Percentiles rank a stretch among this genome's conserved stretches.
Conservation (phyloP, 169 alveolate genomes). For the Plasmodium inui region DNA sequence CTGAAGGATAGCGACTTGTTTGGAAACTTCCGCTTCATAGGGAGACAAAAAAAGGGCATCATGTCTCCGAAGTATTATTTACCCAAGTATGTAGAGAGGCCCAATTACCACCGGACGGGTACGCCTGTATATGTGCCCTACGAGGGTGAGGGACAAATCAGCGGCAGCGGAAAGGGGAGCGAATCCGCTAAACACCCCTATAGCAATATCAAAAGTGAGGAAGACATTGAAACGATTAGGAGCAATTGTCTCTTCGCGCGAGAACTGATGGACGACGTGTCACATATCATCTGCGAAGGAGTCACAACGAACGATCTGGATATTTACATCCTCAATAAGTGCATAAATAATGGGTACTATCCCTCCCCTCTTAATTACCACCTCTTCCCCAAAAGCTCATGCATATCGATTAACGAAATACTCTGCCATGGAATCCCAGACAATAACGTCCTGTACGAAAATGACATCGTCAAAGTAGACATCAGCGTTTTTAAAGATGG, state of each 20-base stretch:
- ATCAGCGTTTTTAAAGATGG: conserved; percentile 81
- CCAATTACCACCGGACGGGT: conserved; percentile 82
- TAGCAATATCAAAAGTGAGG: conserved; percentile 76
- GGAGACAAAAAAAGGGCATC: conserved; percentile 80
- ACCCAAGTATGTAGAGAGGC: conserved; percentile 76
- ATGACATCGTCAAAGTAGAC: conserved; percentile 82
- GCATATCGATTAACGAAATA: conserved; percentile 82
- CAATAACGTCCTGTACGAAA: conserved; percentile 78
- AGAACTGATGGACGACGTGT: conserved; percentile 80
- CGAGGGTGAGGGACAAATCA: not conserved
- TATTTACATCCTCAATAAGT: conserved; percentile 76
- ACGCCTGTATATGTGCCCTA: conserved; percentile 79
- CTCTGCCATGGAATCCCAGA: conserved; percentile 87
- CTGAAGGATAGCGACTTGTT: conserved; percentile 32
- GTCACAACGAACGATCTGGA: conserved; percentile 83
- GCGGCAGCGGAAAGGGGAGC: not conserved
- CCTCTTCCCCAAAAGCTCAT: conserved; percentile 82
- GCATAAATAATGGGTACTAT: conserved; percentile 78
- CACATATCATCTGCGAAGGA: conserved; percentile 79
- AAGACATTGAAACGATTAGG: conserved; percentile 78
- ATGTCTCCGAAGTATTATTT: conserved; percentile 78
- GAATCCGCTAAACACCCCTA: conserved; percentile 68
- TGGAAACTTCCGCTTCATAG: conserved; percentile 47
- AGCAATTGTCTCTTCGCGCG: conserved; percentile 81
- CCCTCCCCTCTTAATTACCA: conserved; percentile 85